A percentile compares a stretch with the other conserved stretches of the same genome.
Conservation (phyloP, 139 green algal genomes). For the Chlamydomonas eustigma region DNA sequence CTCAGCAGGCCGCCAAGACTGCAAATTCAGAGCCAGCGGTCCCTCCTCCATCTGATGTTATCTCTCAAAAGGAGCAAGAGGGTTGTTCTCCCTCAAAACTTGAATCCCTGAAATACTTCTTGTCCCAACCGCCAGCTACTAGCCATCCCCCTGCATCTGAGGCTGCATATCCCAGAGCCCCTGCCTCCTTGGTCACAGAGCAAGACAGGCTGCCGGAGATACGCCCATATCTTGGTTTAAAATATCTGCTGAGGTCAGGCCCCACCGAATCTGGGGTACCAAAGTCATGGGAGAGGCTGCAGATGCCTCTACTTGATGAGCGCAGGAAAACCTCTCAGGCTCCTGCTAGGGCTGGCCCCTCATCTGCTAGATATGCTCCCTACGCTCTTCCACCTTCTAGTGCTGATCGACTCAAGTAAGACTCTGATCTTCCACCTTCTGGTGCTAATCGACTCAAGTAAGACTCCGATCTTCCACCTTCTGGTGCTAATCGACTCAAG, state of each 20-base stretch:
- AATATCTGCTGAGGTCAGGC: slow-evolving; percentile 9
- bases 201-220: background rate
- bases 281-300: background rate
- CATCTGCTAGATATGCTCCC: background rate
- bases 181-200: background rate
- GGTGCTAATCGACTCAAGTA: too few relatives aligned
- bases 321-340: too few relatives aligned
- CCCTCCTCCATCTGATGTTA: too few relatives aligned
- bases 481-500: too few relatives aligned
- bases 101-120: slow-evolving; percentile 12
- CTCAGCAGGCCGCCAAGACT: too few relatives aligned
- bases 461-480: too few relatives aligned
- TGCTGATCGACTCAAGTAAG: too few relatives aligned
- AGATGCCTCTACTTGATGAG: background rate
- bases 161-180: background rate
- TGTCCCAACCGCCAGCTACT: background rate
- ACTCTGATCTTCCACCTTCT: too few relatives aligned
- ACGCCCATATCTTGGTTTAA: slow-evolving; percentile 14
- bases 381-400: slow-evolving; percentile 2
- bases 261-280: background rate
- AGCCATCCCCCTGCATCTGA: background rate
- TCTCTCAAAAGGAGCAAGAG: background rate
- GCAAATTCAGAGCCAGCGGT: too few relatives aligned
- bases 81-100: slow-evolving; percentile 10
- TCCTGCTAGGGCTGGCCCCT: background rate